Conservation (phyloP, 179 eudicot genomes). For the Spergularia azorica region DNA sequence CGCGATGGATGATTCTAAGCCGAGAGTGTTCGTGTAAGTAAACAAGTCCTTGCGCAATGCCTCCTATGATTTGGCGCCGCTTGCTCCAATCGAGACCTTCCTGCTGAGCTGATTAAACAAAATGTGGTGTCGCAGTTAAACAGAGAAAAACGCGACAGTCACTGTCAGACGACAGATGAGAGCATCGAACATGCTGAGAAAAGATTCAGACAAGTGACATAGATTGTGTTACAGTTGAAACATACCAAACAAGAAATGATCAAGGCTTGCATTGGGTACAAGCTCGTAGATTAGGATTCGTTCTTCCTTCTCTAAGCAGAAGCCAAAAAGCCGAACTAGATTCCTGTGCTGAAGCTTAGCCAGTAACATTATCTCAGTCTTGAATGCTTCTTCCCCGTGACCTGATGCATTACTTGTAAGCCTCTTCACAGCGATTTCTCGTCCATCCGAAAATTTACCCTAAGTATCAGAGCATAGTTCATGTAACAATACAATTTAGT, state of each 20-base stretch:
- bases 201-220: neutral
- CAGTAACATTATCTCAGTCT: slow-evolving; percentile 6
- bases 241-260: slow-evolving; percentile 16
- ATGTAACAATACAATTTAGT: neutral
- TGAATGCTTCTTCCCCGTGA: slow-evolving; percentile 15
- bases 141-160: too few species aligned
- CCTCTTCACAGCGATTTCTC: slow-evolving; percentile 23
- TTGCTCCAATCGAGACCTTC: slow-evolving; percentile 20
- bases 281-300: slow-evolving; percentile 13
- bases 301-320: slow-evolving; percentile 18
- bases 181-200: neutral
- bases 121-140: neutral
- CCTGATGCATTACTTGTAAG: slow-evolving; percentile 5
- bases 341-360: slow-evolving; percentile 24
- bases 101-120: slow-evolving; percentile 2
- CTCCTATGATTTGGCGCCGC: slow-evolving; percentile 25
- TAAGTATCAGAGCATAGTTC: neutral
- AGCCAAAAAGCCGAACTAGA: slow-evolving; percentile 15
- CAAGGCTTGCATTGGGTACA: slow-evolving; percentile 17
- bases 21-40: slow-evolving; percentile 32
- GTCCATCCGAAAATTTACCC: slow-evolving; percentile 16
- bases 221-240: neutral
- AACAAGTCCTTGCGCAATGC: slow-evolving; percentile 30
- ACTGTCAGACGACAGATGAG: too few species aligned
- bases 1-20: slow-evolving; percentile 23